A percentile compares a stretch with the other conserved stretches of the same genome.
Evolutionary conservation across 164 flowering plant genomes (phyloP).

Genomic region (Echeveria elegans): DNA sequence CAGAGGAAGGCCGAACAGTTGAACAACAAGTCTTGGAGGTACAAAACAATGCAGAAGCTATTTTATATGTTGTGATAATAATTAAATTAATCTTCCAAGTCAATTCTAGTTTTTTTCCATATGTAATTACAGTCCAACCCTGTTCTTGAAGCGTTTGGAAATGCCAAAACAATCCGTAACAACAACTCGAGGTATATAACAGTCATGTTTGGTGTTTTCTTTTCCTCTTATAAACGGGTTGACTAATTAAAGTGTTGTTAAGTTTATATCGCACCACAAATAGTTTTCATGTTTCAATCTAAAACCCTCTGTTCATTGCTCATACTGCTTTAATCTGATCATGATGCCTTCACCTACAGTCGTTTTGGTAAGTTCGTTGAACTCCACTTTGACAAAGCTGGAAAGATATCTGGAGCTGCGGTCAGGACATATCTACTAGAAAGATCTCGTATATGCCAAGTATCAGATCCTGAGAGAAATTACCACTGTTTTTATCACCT

Average conservation of each 20-base stretch:
- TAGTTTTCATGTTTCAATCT: too few relatives aligned
- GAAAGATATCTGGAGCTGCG: constrained; percentile 68
- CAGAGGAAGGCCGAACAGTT: neutral
- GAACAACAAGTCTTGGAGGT: neutral
- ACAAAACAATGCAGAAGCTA: neutral
- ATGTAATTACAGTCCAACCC: neutral
- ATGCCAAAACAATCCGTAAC: neutral
- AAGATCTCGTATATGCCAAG: constrained; percentile 50
- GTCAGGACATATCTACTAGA: constrained; percentile 68
- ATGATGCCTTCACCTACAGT: constrained; percentile 24
- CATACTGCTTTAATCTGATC: neutral
- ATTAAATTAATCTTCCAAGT: neutral
- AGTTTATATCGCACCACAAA: neutral
- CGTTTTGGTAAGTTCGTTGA: constrained; percentile 59
- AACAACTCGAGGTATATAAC: neutral
- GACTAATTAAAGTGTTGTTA: neutral
- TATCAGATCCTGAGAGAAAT: constrained; percentile 19
- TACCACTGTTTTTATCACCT: constrained; percentile 84
- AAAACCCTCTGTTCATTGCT: neutral
- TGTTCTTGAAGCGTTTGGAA: neutral
- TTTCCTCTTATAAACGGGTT: neutral
- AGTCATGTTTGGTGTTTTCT: neutral
- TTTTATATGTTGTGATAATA: too few relatives aligned
- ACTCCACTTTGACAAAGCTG: neutral
- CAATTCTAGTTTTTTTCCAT: too few relatives aligned